These are phyloP conservation scores for Curvularia eragrostidis DNA, from an alignment of 2,329 filamentous ascomycete genomes.

Conservation along the genomic window DNA sequence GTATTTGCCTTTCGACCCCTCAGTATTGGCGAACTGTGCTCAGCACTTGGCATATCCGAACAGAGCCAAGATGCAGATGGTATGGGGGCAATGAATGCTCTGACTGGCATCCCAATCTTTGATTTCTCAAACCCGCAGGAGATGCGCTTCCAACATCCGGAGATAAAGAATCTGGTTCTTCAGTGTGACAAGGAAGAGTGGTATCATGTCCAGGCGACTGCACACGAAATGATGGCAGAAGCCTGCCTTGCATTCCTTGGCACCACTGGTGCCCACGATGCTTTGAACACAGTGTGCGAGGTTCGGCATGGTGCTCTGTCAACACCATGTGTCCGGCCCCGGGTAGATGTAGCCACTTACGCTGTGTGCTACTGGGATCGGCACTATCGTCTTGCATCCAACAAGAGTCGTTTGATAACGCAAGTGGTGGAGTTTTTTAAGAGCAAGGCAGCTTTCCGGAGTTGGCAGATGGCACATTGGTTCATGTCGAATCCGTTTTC, in stretches of 20 bases:
- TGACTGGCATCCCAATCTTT: not conserved
- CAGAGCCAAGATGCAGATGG: not conserved
- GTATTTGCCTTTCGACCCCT: not conserved
- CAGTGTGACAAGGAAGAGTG: not conserved
- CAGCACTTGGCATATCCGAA: not conserved
- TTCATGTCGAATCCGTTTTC: not conserved
- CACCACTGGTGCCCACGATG: not conserved
- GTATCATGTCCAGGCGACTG: not conserved
- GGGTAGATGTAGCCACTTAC: not conserved
- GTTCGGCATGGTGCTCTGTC: not conserved
- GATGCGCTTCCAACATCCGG: not conserved
- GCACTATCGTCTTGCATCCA: not conserved
- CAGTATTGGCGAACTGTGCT: not conserved
- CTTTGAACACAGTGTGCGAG: not conserved
- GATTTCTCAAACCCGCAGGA: not conserved
- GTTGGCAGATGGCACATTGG: not conserved
- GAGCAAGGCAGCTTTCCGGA: not conserved
- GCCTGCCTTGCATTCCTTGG: not conserved
- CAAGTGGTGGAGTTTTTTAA: not conserved
- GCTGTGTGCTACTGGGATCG: not conserved
- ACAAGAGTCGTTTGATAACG: not conserved
- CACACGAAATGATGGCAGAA: not conserved
- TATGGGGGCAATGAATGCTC: not conserved
- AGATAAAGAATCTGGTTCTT: not conserved
- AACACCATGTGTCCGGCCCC: not conserved